These are phyloP conservation scores for Alternaria solani DNA, from an alignment of 2,329 filamentous ascomycete genomes.

Conservation along the genomic window DNA sequence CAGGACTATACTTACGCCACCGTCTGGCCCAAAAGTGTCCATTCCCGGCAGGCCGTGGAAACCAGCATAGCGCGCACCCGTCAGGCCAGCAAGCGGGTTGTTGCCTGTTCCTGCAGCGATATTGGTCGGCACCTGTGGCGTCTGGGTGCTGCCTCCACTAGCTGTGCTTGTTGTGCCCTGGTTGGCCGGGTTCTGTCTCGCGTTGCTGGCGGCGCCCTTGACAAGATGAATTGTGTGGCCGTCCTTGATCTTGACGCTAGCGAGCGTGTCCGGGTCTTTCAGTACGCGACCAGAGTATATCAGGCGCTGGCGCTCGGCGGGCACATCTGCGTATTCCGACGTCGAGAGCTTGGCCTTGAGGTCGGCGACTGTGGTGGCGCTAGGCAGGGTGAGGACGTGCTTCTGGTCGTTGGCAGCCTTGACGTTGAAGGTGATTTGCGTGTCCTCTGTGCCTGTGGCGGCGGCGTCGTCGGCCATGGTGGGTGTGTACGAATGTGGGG, in stretches of 20 bases:
- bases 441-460: constrained; percentile 64
- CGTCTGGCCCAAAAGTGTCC: constrained; percentile 91
- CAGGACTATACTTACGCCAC: constrained; percentile 74
- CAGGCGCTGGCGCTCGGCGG: constrained; percentile 86
- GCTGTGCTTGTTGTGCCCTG: constrained; percentile 53
- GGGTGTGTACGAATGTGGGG: constrained; percentile 16
- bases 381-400: constrained; percentile 81
- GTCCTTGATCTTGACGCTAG: constrained; percentile 91
- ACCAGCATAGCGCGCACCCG: constrained; percentile 91
- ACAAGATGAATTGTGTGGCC: constrained; percentile 97
- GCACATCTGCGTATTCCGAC: constrained; percentile 83
- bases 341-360: constrained; percentile 88
- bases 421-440: constrained; percentile 92
- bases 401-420: constrained; percentile 94
- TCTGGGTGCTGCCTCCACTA: constrained; percentile 55
- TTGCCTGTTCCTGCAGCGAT: constrained; percentile 82
- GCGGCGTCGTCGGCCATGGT: constrained; percentile 70
- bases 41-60: constrained; percentile 87
- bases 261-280: constrained; percentile 89
- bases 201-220: constrained; percentile 92
- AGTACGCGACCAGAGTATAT: constrained; percentile 98
- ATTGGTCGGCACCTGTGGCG: constrained; percentile 73
- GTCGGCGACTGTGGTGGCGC: constrained; percentile 79
- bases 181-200: constrained; percentile 64
- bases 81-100: constrained; percentile 88